Percentiles rank a stretch among this genome's conserved stretches.
phyloP scores from a whole-genome alignment of 2,329 filamentous ascomycete species.

The Botrytis deweyae region DNA sequence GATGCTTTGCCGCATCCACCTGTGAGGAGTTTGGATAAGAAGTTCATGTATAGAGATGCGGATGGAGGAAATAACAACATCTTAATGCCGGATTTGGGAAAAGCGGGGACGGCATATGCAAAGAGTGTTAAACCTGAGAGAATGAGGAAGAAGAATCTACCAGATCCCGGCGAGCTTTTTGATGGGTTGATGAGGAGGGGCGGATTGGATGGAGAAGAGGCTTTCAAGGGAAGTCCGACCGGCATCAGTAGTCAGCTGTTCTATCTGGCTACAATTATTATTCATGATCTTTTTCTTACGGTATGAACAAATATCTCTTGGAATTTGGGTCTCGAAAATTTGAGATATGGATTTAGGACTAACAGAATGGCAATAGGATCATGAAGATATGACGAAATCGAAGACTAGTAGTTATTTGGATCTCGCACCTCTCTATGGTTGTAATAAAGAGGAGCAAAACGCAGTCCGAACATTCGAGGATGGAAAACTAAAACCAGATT shows the following conservation, averaged over 20 bases:
- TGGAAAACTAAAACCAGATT: slow-evolving; percentile 70
- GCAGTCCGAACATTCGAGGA: slow-evolving; percentile 58
- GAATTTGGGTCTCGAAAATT: background rate
- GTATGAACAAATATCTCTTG: background rate
- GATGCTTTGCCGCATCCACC: slow-evolving; percentile 71
- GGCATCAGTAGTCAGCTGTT: slow-evolving; percentile 49
- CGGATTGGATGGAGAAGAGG: background rate
- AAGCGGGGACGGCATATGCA: slow-evolving; percentile 64
- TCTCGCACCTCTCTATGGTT: slow-evolving; percentile 46
- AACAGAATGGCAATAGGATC: background rate
- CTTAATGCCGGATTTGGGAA: slow-evolving; percentile 62
- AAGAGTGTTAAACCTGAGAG: slow-evolving; percentile 60
- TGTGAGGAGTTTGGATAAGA: slow-evolving; percentile 60
- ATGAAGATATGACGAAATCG: slow-evolving; percentile 14
- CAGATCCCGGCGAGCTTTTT: slow-evolving; percentile 62
- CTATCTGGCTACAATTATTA: slow-evolving; percentile 51
- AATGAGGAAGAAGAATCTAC: slow-evolving; percentile 56
- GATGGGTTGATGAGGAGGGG: slow-evolving; percentile 58
- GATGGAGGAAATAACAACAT: slow-evolving; percentile 58
- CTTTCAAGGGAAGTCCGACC: slow-evolving; percentile 38
- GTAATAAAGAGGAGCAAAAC: slow-evolving; percentile 36
- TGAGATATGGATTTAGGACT: background rate
- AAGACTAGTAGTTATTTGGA: slow-evolving; percentile 46
- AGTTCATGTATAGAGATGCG: slow-evolving; percentile 59
- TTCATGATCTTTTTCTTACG: slow-evolving; percentile 49